Conservation (phyloP, 2,329 filamentous ascomycete genomes). For the Incumbomyces lentus region DNA sequence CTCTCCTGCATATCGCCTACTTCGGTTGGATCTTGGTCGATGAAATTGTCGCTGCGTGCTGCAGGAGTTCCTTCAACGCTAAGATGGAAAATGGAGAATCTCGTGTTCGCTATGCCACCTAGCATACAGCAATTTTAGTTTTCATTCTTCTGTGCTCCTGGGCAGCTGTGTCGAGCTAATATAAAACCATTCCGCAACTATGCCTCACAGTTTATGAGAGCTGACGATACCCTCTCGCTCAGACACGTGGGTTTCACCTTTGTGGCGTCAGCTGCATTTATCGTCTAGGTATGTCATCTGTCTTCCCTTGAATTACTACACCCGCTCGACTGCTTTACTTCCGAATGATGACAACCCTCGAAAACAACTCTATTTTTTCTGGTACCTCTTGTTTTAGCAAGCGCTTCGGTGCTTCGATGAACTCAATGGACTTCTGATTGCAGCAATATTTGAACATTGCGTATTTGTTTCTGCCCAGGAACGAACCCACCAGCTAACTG, state of each 20-base stretch:
- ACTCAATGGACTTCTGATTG: constrained; percentile 77
- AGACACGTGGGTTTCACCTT: background rate
- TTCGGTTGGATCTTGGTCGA: constrained; percentile 1
- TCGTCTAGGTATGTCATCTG: background rate
- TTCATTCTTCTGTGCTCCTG: no score
- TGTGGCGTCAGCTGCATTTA: background rate
- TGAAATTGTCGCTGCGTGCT: background rate
- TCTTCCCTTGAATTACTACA: background rate
- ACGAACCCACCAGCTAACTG: background rate
- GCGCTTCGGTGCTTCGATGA: constrained; percentile 51
- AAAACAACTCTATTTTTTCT: constrained; percentile 55
- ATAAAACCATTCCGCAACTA: no score
- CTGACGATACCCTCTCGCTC: no score
- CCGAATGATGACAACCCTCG: constrained; percentile 60
- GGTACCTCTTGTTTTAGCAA: constrained; percentile 96
- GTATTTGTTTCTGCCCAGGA: background rate
- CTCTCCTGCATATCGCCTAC: constrained; percentile 6
- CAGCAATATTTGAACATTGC: background rate
- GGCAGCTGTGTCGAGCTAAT: background rate
- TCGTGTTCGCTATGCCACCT: background rate
- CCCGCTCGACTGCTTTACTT: background rate
- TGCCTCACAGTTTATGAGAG: no score
- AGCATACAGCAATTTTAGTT: constrained; percentile 3
- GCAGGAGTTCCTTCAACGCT: background rate
- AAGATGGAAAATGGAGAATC: background rate